Conservation (phyloP, 306 rosid species). For the Dryas drummondii region DNA sequence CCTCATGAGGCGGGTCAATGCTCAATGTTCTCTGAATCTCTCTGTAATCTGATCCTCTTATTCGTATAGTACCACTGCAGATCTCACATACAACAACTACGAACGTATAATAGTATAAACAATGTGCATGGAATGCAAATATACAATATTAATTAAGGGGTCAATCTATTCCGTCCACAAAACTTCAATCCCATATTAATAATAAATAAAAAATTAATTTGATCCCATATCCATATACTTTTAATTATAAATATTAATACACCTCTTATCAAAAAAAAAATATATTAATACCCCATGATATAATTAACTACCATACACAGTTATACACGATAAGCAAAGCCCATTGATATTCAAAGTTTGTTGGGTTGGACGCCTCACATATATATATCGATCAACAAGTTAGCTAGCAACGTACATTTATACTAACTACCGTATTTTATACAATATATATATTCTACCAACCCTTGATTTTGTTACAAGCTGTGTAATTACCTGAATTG, state of each 20-base stretch:
- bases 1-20: neutral
- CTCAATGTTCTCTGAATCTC: neutral
- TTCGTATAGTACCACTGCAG: neutral
- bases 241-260: too few species aligned
- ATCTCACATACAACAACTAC: constrained; percentile 7
- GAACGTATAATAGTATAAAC: constrained; percentile 1
- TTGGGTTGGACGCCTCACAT: constrained; percentile 47
- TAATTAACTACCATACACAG: neutral
- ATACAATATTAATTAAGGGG: neutral
- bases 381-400: constrained; percentile 15
- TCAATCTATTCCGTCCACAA: constrained; percentile 15
- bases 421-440: constrained; percentile 1
- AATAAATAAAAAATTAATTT: neutral
- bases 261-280: too few species aligned
- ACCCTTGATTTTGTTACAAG: constrained; percentile 37
- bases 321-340: neutral
- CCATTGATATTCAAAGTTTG: constrained; percentile 52
- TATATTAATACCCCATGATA: neutral
- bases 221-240: neutral
- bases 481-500: constrained; percentile 29
- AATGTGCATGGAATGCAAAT: constrained; percentile 13
- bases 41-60: neutral
- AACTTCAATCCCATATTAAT: neutral
- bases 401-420: neutral
- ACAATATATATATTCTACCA: constrained; percentile 1